Base-by-base conservation (phyloP, 2,329 filamentous ascomycete genomes). In the Neoscytalidium dimidiatum region DNA sequence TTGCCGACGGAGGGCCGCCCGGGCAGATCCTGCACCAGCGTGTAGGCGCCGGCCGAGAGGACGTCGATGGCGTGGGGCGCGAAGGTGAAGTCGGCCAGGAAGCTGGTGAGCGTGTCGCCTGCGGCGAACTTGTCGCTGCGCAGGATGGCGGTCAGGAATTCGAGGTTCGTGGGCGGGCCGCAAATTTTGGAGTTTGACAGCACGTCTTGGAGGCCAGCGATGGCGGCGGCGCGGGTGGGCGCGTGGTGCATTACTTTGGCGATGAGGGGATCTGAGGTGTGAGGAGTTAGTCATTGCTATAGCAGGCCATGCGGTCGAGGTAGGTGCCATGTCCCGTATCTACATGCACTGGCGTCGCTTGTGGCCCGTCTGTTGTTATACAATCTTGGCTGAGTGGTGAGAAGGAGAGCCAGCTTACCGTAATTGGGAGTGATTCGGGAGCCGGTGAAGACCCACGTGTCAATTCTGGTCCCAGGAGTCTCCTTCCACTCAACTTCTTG, bases 381-480 rank as follows among this genome's bases (percentile, higher is more conserved):
- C n/a, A n/a, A n/a, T n/a, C n/a, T n/a, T n/a, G n/a, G n/a, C 44
- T 48, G 44, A 48, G 43, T 2, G 3, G 5, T 48, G 19, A 26
- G 17, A 43, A 48, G 17, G 13, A 23, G 67, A 67, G 68, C 3
- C 6, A 3, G 31, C 56, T 35, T 60, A 60, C 56, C 85, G 62
- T 88, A 89, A 65, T 85, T 80, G 1, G 86, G 81, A 4, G 84
- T 84, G 43, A 90, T 80, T 3, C 79, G 82, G 2, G 83, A 82
- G 5, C 87, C 87, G 1, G 82, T 83, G 62, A 83, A 80, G 1
- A 89, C 80, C 87, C 87, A 90, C 0, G 86, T 89, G 68, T 90
- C 88, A 28, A 90, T 81, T 4, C 88, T 81, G 26, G 82, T 78
- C 4, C 79, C 79, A 0, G 79, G 68, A 0, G 80, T 71, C 13